phyloP scores from a whole-genome alignment of 2,329 filamentous ascomycete genomes.

The Fusarium stilboides region DNA sequence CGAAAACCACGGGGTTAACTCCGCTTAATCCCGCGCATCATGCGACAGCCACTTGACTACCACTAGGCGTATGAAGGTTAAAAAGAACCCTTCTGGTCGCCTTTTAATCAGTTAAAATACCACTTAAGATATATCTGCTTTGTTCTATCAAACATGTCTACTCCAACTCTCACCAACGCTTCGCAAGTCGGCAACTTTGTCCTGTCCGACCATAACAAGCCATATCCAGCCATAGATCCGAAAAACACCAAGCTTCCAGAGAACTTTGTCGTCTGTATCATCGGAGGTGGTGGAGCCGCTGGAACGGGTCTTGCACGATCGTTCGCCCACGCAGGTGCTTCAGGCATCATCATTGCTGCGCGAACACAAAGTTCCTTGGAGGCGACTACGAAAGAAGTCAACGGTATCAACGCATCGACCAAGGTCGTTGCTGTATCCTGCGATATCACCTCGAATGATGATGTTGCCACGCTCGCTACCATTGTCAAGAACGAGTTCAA shows the following conservation, averaged over 20 bases:
- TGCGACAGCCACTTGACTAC: too few species aligned
- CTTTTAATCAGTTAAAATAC: too few species aligned
- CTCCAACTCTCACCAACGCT: neutral
- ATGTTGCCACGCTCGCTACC: neutral
- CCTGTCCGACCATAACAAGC: neutral
- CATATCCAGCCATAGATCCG: slow-evolving; percentile 1
- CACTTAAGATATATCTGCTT: too few species aligned
- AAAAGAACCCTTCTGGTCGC: too few species aligned
- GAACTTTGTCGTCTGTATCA: slow-evolving; percentile 5
- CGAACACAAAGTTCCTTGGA: slow-evolving; percentile 6
- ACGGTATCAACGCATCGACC: neutral
- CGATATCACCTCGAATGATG: slow-evolving; percentile 2
- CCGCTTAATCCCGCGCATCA: too few species aligned
- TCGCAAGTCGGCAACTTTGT: slow-evolving; percentile 17
- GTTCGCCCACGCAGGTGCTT: slow-evolving; percentile 2
- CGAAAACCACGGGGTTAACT: too few species aligned
- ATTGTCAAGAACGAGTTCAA: neutral
- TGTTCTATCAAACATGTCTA: slow-evolving; percentile 1
- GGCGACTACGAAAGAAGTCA: neutral
- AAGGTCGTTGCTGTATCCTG: neutral
- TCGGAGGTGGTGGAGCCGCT: slow-evolving; percentile 19
- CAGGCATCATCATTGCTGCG: slow-evolving; percentile 13
- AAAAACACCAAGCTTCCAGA: neutral
- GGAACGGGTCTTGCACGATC: slow-evolving; percentile 9
- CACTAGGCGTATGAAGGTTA: too few species aligned